A percentile compares a stretch with the other conserved stretches of the same genome.
Evolutionary conservation across 2,329 filamentous ascomycete genomes (phyloP).

Genomic region (Pseudogymnoascus verrucosus): DNA sequence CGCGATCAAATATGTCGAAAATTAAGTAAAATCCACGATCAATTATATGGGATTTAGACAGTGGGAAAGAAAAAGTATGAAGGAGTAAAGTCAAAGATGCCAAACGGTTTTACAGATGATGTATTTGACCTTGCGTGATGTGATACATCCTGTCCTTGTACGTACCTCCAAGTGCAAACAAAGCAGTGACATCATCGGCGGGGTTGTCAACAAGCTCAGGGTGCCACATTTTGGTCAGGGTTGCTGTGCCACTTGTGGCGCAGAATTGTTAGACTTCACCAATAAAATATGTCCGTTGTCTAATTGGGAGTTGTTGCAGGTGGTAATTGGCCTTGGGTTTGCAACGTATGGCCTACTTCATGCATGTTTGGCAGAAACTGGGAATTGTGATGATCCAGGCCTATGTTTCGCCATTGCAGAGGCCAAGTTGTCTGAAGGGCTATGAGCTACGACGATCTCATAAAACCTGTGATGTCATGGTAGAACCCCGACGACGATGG

Average conservation of each 20-base stretch:
- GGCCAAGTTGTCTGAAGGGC: background rate
- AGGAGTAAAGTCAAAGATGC: background rate
- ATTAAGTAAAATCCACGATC: background rate
- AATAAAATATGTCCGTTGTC: background rate
- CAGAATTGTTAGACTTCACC: background rate
- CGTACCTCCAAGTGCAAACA: background rate
- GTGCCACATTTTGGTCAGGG: background rate
- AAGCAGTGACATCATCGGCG: background rate
- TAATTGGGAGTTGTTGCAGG: background rate
- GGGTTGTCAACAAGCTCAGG: constrained; percentile 3
- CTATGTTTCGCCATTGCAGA: background rate
- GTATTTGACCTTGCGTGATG: constrained; percentile 5
- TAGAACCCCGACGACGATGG: background rate
- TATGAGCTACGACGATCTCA: background rate
- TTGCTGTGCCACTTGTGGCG: constrained; percentile 6
- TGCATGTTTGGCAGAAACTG: constrained; percentile 4
- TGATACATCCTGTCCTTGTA: background rate
- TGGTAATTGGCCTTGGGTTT: background rate
- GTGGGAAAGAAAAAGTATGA: background rate
- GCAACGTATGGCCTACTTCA: background rate
- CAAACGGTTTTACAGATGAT: constrained; percentile 1
- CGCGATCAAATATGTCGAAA: background rate
- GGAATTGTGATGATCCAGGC: background rate
- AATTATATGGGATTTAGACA: background rate
- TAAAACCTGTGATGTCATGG: background rate